Conservation (phyloP, 1,284 basidiomycete species). For the Trichosporon asahii region DNA sequence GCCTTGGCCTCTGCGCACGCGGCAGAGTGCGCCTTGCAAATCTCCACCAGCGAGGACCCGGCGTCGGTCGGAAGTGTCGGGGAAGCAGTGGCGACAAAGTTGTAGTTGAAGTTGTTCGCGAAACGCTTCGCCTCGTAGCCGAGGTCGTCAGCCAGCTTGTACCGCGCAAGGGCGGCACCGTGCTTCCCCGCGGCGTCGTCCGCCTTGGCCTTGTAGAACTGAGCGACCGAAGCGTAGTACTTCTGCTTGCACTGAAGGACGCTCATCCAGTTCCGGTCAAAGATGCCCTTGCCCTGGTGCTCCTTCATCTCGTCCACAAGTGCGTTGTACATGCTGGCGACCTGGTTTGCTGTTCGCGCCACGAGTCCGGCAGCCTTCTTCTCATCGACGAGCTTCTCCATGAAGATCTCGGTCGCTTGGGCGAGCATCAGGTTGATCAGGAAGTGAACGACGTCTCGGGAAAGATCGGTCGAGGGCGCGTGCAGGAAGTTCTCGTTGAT, state of each 20-base stretch:
- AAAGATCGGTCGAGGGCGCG: slow-evolving; percentile 94
- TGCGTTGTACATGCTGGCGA: slow-evolving; percentile 72
- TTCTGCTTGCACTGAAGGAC: slow-evolving; percentile 76
- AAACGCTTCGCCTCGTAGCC: slow-evolving; percentile 80
- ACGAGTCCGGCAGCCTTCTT: slow-evolving; percentile 78
- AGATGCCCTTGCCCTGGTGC: slow-evolving; percentile 89
- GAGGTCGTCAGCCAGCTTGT: slow-evolving; percentile 70
- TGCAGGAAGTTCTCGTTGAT: slow-evolving; percentile 99
- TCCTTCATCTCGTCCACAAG: slow-evolving; percentile 89
- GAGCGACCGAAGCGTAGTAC: slow-evolving; percentile 78
- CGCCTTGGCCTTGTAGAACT: slow-evolving; percentile 79
- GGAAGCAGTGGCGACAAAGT: slow-evolving; percentile 67
- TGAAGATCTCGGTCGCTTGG: slow-evolving; percentile 93
- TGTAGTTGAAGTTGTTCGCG: slow-evolving; percentile 67
- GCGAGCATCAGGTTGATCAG: slow-evolving; percentile 80
- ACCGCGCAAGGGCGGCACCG: slow-evolving; percentile 79
- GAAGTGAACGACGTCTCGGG: slow-evolving; percentile 90
- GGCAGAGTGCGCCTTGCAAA: slow-evolving; percentile 77
- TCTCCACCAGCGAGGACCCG: slow-evolving; percentile 69
- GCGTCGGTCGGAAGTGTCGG: slow-evolving; percentile 87
- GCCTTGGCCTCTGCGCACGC: slow-evolving; percentile 71
- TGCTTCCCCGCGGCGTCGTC: slow-evolving; percentile 76
- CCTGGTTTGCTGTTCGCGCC: slow-evolving; percentile 79
- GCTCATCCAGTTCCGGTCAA: slow-evolving; percentile 87
- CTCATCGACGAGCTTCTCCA: slow-evolving; percentile 89